Conservation (phyloP, 2,329 filamentous ascomycete genomes). For the Botryotinia calthae region DNA sequence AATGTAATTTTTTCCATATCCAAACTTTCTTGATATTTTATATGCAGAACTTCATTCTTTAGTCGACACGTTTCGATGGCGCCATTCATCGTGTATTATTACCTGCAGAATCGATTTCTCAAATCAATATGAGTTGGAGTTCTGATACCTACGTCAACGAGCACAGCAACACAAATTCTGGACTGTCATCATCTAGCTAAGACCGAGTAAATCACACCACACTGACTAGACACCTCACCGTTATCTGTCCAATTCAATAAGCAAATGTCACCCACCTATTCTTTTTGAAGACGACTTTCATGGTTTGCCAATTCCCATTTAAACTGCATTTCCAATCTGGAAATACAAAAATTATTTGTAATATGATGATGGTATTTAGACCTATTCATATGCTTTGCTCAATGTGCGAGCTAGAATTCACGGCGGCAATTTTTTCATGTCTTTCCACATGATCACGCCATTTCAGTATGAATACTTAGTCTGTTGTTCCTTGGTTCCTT, state of each 20-base stretch:
- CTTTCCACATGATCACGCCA: neutral
- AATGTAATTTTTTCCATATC: neutral
- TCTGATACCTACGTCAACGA: neutral
- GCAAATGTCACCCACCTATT: neutral
- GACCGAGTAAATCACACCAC: neutral
- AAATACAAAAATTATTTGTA: neutral
- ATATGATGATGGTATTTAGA: too few relatives aligned
- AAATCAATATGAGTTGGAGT: neutral
- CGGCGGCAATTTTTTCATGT: accelerated
- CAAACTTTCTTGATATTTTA: neutral
- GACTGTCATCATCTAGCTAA: too few relatives aligned
- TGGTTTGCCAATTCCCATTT: neutral
- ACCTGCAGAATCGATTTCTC: neutral
- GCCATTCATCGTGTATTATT: neutral
- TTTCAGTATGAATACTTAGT: neutral
- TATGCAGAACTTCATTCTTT: too few relatives aligned
- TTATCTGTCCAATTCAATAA: neutral
- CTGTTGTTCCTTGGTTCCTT: neutral
- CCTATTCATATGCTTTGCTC: too few relatives aligned
- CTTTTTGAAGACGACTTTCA: neutral
- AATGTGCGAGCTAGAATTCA: neutral
- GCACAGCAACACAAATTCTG: neutral
- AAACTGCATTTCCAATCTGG: neutral
- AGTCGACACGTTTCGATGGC: neutral
- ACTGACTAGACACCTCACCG: neutral